Base-by-base conservation (phyloP, 192 early-diverging fungal species). In the Powellomyces hirtus region DNA sequence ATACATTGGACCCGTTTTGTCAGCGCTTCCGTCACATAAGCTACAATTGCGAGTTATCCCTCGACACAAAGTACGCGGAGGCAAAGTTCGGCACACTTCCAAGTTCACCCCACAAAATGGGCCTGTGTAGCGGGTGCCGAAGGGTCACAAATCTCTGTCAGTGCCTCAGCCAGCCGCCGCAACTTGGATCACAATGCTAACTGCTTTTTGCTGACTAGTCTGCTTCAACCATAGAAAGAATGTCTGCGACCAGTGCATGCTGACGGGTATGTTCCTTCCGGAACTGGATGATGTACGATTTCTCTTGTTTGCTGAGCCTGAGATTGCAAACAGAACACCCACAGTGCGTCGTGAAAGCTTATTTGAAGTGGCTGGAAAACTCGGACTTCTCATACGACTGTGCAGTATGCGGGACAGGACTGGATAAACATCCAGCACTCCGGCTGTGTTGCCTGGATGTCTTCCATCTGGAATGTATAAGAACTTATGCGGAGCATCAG, bases 321-420 rank as follows among this genome's bases (percentile, higher is more conserved):
- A n/a, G n/a, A n/a, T 33, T 59, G 29, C 52, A 22, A 31, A 37
- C 30, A 42, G 64, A 60, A 24, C 59, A 60, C 59, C 59, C 59
- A 36, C 37, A 36, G 2, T 60, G 56, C 45, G 20, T 67, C 72
- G 84, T 86, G 27, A 59, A 74, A 30, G 74, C 81, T 27, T 86
- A 86, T 72, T 66, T 86, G 49, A 72, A 77, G 45, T 86, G 84
- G 84, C 79, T 86, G 18, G 76, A 86, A 64, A 84, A 84, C 68
- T 67, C 62, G 38, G 84, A 84, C 57, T 86, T 76, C 70, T 77
- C 80, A 29, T 59, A 79, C 55, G 44, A 75, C 37, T 86, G 84
- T 56, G 45, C 31, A 26, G 64, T 84, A n/a, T 86, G 84, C 66
- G 44, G 24, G 16, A 33, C 56, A 35, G 11, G 62, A 4, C 59